Conservation (phyloP, 2,329 filamentous ascomycete genomes). For the Claviceps capensis region DNA sequence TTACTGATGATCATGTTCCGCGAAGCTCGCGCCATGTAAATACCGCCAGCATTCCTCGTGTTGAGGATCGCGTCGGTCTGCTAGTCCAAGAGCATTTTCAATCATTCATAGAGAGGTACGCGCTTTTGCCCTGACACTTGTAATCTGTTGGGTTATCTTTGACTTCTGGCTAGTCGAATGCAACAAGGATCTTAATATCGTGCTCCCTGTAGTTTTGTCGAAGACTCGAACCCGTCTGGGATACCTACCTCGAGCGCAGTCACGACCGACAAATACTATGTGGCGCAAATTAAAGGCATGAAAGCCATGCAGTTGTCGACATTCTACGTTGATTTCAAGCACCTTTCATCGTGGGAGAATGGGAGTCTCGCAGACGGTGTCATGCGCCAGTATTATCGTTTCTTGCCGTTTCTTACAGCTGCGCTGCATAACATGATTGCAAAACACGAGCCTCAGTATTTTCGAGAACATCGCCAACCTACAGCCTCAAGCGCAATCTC, state of each 20-base stretch:
- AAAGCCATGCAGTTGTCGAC: constrained; percentile 64
- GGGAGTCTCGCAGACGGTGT: constrained; percentile 76
- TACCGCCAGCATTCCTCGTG: constrained; percentile 45
- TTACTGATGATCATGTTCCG: constrained; percentile 51
- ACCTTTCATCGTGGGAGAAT: constrained; percentile 64
- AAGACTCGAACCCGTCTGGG: constrained; percentile 51
- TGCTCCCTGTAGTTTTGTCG: constrained; percentile 39
- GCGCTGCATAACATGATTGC: constrained; percentile 86
- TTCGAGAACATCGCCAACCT: constrained; percentile 79
- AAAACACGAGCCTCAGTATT: constrained; percentile 90
- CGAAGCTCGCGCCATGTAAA: constrained; percentile 33
- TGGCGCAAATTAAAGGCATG: constrained; percentile 72
- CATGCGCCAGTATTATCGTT: constrained; percentile 85
- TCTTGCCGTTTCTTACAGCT: constrained; percentile 78
- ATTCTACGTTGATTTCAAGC: constrained; percentile 76
- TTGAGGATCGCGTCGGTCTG: constrained; percentile 64
- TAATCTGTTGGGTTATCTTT: neutral
- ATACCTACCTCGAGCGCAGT: constrained; percentile 54
- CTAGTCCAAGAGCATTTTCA: constrained; percentile 66
- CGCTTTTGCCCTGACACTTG: neutral
- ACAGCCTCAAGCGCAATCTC: constrained; percentile 60
- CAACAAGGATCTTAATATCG: neutral
- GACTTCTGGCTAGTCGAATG: neutral
- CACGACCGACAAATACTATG: constrained; percentile 70
- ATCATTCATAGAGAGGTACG: constrained; percentile 62